phyloP scores from a whole-genome alignment of 257 asterid genomes.

The Solanum pinnatisectum region DNA sequence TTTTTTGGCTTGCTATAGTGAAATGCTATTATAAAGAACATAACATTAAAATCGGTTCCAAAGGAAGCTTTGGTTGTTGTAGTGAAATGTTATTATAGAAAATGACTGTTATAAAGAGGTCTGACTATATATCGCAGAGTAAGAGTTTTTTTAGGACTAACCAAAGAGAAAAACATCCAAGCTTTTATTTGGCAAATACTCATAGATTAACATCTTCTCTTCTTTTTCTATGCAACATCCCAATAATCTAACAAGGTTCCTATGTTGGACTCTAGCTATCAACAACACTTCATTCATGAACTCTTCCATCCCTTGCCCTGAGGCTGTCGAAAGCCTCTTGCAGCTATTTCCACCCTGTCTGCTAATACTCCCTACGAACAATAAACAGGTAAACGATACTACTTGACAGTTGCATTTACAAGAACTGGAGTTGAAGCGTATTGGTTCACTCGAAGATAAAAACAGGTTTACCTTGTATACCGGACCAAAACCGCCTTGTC shows the following conservation, averaged over 20 bases:
- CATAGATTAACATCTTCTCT: constrained; percentile 13
- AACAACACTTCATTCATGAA: constrained; percentile 50
- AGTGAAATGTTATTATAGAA: neutral
- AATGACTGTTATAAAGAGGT: neutral
- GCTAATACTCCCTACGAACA: constrained; percentile 31
- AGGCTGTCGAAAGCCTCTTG: constrained; percentile 43
- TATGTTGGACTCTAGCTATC: constrained; percentile 52
- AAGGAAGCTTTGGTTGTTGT: neutral
- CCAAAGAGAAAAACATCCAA: constrained; percentile 45
- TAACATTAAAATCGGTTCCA: neutral
- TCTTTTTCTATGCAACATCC: constrained; percentile 48
- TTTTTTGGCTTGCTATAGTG: too few species aligned
- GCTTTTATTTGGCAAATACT: constrained; percentile 30
- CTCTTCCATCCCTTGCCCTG: constrained; percentile 56
- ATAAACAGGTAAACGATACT: neutral
- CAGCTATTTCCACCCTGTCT: constrained; percentile 51
- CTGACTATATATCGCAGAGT: neutral
- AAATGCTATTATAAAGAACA: neutral
- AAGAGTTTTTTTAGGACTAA: neutral
- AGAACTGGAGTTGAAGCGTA: neutral
- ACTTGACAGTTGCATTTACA: neutral
- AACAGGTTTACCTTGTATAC: constrained; percentile 10
- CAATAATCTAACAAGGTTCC: constrained; percentile 44
- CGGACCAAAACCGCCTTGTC: constrained; percentile 65
- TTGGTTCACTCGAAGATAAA: neutral